Percentiles rank a stretch among this genome's conserved stretches.
phyloP scores from a whole-genome alignment of 2,329 filamentous ascomycete species.

The Fusarium sp. region DNA sequence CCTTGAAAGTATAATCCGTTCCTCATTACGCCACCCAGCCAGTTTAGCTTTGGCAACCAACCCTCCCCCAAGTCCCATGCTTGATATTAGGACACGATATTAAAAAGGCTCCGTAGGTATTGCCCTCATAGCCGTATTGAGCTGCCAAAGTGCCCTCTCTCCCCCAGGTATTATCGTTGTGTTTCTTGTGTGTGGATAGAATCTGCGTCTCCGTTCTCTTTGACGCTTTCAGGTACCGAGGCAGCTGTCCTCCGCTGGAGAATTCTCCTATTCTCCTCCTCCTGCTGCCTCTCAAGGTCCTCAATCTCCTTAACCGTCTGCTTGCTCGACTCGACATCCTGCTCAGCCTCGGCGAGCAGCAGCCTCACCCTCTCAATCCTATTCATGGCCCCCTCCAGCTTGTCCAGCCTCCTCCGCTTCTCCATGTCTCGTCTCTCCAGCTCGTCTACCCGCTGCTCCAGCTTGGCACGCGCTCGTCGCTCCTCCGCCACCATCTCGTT shows the following conservation, averaged over 20 bases:
- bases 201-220: constrained; percentile 11
- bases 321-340: constrained; percentile 36
- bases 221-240: neutral
- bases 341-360: constrained; percentile 61
- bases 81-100: neutral
- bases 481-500: constrained; percentile 90
- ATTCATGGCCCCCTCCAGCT: constrained; percentile 76
- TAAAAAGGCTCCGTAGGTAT: neutral
- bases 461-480: constrained; percentile 74
- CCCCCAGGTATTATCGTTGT: neutral
- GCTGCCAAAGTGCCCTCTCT: neutral
- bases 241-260: constrained; percentile 8
- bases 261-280: constrained; percentile 21
- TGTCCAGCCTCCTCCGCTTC: constrained; percentile 75
- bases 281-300: constrained; percentile 31
- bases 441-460: constrained; percentile 77
- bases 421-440: constrained; percentile 78
- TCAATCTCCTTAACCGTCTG: constrained; percentile 32
- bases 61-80: neutral
- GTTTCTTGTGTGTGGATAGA: constrained; percentile 5
- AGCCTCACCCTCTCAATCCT: constrained; percentile 78
- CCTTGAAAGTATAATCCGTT: neutral
- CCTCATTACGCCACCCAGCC: constrained; percentile 19
- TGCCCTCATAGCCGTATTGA: neutral
- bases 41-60: neutral